Base-by-base conservation (phyloP, 352 stramenopile genomes). In the Globisporangium alternatum region DNA sequence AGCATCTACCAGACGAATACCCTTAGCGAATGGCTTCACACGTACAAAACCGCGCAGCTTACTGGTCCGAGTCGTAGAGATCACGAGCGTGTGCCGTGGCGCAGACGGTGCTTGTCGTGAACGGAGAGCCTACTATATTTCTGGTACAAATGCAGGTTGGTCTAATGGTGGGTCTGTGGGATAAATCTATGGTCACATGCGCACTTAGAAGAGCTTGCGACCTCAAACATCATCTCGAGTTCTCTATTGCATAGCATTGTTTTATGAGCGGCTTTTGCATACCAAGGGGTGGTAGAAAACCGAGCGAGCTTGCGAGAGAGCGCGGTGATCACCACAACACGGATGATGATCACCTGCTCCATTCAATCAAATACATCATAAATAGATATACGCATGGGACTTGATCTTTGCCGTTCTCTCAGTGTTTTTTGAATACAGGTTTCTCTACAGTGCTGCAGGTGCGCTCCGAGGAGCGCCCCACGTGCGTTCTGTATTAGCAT, bases 171-270 rank as follows among this genome's bases (percentile, higher is more conserved):
- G 57, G 49, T 53, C 69, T 87, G 77, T 91, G 37, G 60, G 71
- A 82, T 81, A 73, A 68, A 62, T 91, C 70, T 91, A 91, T 91
- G 76, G 68, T 90, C 77, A 78, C 80, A 75, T 81, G 83, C 83
- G 76, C 83, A 91, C 56, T 60, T 66, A 49, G 59, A 63, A 68
- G 75, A 70, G 60, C 78, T 72, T 75, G 80, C 83, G 85, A 91
- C 83, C 80, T 90, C 83, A 90, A 91, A 91, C 82, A 74, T 66
- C 77, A 77, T 78, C 70, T 72, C 65, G 25, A 33, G 3, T 57
- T 87, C 22, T 33, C 17, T 78, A 63, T 86, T 47, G 81, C 80
- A 88, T 72, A 65, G 63, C 52, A 64, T 64, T 45, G 67, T 76
- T 76, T 80, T 76, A 81, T 73, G 60, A 80, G 70, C 66, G 69